Evolutionary conservation across 352 stramenopile genomes (phyloP), one percentile per base, ranked within the genome.

Genomic region (Globisporangium megalacanthum): DNA sequence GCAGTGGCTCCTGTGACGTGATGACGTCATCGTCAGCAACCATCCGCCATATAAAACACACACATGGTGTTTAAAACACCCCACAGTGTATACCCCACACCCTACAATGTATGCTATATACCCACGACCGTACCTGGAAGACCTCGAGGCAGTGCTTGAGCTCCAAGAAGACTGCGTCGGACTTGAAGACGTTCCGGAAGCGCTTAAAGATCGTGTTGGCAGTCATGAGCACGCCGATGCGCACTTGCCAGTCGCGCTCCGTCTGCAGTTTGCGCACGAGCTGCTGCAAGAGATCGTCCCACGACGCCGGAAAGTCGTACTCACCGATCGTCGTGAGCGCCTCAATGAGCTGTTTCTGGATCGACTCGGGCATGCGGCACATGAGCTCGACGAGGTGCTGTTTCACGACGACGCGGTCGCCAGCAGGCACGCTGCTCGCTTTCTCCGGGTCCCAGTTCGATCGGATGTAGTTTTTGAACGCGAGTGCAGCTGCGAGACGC

Each of bases 401-500:
- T 80, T 99, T 99, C 56, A 99, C 97, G 25, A 97, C 64, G 15
- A 75, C 70, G 47, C 97, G 97, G 72, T 99, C 97, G 6, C 69
- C 65, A 39, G 72, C 48, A 17, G 72, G 62, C n/a, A 98, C 67
- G 58, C 72, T 80, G n/a, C 72, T 73, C 49, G 88, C 61, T 67
- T 83, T 92, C 68, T 89, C 80, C 8, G 89, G 89, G 56, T 96
- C 94, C 97, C 97, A 99, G 64, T 94, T 94, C 53, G 97, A 90
- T 78, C 98, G 98, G 60, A 99, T 89, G 51, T 98, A 86, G 80
- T 99, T 99, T 70, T 99, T 99, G 77, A 99, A 99, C 10, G 87
- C 69, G 59, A 95, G 56, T 58, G 83, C 82, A 4, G 82, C 79
- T 39, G 82, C 74, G 13, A 94, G 75, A 13, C 84, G 82, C 55